These are phyloP conservation scores for Chlamydomonas sphaeroides DNA, from an alignment of 139 green algal genomes.

Conservation along the genomic window DNA sequence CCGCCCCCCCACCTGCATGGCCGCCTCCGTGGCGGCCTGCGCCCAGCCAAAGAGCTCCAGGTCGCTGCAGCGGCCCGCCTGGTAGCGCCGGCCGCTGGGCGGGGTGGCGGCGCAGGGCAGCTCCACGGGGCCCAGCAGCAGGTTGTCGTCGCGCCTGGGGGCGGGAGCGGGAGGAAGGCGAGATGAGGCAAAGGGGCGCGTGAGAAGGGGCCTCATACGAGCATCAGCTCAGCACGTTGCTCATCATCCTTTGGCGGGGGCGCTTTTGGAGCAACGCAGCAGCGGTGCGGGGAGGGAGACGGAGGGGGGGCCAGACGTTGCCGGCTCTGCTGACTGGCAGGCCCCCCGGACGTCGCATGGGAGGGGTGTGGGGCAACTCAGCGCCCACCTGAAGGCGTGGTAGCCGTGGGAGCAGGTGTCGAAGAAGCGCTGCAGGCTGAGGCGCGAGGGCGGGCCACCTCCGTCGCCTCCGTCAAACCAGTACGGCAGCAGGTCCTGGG, in stretches of 20 bases:
- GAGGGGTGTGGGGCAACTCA: background rate
- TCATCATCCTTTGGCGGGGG: too few relatives aligned
- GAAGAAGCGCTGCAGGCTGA: conserved; percentile 17
- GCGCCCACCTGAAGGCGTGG: background rate
- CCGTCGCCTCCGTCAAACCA: background rate
- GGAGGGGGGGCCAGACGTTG: background rate
- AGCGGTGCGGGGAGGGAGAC: too few relatives aligned
- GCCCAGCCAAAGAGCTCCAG: conserved; percentile 25
- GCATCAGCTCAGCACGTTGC: too few relatives aligned
- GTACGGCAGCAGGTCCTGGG: conserved; percentile 1
- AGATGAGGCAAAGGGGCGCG: background rate
- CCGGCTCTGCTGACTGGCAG: too few relatives aligned
- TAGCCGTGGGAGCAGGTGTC: background rate
- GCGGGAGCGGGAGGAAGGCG: background rate
- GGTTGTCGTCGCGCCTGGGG: background rate
- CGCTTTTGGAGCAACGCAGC: too few relatives aligned
- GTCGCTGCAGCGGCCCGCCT: conserved; percentile 4
- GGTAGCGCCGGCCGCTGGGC: background rate
- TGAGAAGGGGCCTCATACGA: background rate
- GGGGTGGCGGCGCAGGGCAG: conserved; percentile 20
- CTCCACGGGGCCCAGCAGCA: conserved; percentile 29
- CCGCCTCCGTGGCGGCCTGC: conserved; percentile 8
- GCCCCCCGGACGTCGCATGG: background rate
- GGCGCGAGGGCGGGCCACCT: background rate
- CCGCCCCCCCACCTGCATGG: background rate